Conservation (phyloP, 768 basidiomycete genomes). For the Pholiota microspora region DNA sequence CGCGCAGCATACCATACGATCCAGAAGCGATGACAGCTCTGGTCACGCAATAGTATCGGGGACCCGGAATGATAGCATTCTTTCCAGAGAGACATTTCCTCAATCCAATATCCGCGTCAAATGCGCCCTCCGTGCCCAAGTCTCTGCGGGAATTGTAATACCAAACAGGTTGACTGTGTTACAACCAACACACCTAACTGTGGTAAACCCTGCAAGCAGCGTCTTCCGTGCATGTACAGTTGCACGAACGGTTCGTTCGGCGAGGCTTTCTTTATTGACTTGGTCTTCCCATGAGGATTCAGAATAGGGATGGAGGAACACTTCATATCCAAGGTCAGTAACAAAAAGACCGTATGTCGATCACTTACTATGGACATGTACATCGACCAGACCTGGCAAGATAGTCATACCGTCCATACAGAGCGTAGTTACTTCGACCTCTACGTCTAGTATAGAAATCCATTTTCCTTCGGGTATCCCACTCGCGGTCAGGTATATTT, state of each 20-base stretch:
- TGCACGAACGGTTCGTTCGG: slow-evolving; percentile 60
- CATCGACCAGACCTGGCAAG: slow-evolving; percentile 39
- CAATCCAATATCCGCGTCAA: slow-evolving; percentile 57
- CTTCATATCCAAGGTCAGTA: slow-evolving; percentile 51
- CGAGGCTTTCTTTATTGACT: slow-evolving; percentile 52
- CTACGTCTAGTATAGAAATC: too few species aligned
- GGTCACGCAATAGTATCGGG: slow-evolving; percentile 60
- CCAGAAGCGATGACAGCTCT: slow-evolving; percentile 61
- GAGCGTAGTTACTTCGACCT: slow-evolving; percentile 13
- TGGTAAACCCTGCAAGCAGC: slow-evolving; percentile 61
- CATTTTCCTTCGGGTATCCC: not conserved
- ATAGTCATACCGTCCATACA: slow-evolving; percentile 47
- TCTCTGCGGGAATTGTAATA: slow-evolving; percentile 36
- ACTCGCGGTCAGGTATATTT: not conserved
- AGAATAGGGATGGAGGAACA: slow-evolving; percentile 60
- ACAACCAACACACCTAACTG: slow-evolving; percentile 44
- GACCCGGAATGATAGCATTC: slow-evolving; percentile 53
- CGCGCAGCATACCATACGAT: slow-evolving; percentile 54
- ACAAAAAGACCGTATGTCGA: slow-evolving; percentile 40
- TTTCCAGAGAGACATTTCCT: slow-evolving; percentile 46
- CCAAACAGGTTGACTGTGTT: not conserved
- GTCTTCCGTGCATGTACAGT: slow-evolving; percentile 57
- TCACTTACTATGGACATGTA: slow-evolving; percentile 9
- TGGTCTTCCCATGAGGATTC: slow-evolving; percentile 66
- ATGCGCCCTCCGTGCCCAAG: slow-evolving; percentile 67